Evolutionary conservation across 495 filamentous ascomycete genomes (phyloP).

Genomic region (Neurospora tetrasperma): DNA sequence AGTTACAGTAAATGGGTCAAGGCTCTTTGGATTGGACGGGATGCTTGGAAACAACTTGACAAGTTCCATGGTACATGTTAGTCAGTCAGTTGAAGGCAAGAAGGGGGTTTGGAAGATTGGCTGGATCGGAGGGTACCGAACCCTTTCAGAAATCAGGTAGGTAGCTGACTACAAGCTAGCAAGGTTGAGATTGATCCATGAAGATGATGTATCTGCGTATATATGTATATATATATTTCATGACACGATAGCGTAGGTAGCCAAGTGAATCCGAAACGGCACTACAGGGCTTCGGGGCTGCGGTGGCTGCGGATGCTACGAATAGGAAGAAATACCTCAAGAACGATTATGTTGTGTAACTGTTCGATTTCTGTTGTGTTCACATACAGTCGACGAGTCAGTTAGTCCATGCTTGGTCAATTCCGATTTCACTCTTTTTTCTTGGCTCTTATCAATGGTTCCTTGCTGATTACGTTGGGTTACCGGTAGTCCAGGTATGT

Average conservation of each 20-base stretch:
- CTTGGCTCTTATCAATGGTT: not conserved
- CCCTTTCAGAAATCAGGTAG: not conserved
- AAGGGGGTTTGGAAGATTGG: not conserved
- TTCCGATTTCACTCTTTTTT: not conserved
- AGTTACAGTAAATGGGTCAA: not conserved
- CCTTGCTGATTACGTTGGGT: not conserved
- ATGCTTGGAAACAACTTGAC: not conserved
- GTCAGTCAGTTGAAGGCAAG: not conserved
- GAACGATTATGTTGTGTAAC: not conserved
- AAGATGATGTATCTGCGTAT: conserved; percentile 1
- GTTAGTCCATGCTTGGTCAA: not conserved
- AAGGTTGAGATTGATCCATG: not conserved
- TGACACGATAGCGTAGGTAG: not conserved
- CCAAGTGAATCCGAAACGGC: not conserved
- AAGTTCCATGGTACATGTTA: not conserved
- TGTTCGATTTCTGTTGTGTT: not conserved
- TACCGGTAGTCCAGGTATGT: not conserved
- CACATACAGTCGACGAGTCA: not conserved
- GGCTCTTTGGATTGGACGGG: not conserved
- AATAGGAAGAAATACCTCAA: not conserved
- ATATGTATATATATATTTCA: not conserved
- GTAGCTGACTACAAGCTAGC: not conserved
- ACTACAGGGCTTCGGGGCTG: not conserved
- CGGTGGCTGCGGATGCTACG: not conserved
- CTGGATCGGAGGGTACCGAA: not conserved